Base-by-base conservation (phyloP, 495 filamentous ascomycete species). In the Penicillium bialowiezense region DNA sequence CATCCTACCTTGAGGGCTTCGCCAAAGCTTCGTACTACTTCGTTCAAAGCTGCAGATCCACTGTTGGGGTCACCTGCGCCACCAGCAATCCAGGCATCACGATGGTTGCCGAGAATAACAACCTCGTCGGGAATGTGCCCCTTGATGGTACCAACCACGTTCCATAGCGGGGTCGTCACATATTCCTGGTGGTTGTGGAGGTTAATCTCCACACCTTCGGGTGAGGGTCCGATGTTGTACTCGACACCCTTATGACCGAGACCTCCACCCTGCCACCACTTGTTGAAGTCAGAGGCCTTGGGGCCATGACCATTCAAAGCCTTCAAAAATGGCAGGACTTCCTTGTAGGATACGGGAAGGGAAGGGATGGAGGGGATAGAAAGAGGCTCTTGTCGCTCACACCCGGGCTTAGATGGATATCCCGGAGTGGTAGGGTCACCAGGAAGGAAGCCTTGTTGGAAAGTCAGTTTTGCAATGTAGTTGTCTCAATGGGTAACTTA, bases 91-190 rank as follows among this genome's bases (percentile, higher is more conserved):
- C 91, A 97, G 0, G 91, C 89, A 71, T 98, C 93, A 12, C 91
- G 85, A 62, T 98, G 93, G 59, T 97, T 97, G 12, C 95, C 95
- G n/a, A 97, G 69, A 6, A 98, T 76, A 39, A 96, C 77, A 9
- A 95, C 91, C 60, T 97, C 92, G 46, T 91, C 85, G 1, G 83
- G 73, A 43, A 96, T 83, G 7, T 82, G 85, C n/a, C 93, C 93
- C 48, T 96, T 96, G 67, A 98, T 91, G 23, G 91, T 76, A 26
- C 93, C 93, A 51, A 98, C 95, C 10, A 93, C 90, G 55, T 98
- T 89, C 95, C 95, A 98, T 45, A 93, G 68, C 3, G 91, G 90
- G 0, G 90, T 96, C 0, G 79, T 95, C 17, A 86, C 82, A 56
- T 97, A 96, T 35, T 96, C 87, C 64, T 96, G 89, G 51, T 90